phyloP scores from a whole-genome alignment of 441 rosid species.

The Brassica hybrid region DNA sequence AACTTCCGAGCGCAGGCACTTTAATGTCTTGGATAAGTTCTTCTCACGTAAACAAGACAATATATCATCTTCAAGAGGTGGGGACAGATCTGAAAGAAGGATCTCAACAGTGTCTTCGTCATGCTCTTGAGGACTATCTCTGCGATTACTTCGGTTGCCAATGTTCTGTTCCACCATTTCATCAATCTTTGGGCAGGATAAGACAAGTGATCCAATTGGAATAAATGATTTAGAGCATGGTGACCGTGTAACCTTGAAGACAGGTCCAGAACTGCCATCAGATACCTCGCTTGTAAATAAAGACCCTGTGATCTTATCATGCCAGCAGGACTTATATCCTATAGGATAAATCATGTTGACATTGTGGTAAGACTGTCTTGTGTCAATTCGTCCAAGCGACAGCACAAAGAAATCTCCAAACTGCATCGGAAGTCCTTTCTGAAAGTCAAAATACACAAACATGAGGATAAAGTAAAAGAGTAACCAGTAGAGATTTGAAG shows the following conservation, averaged over 20 bases:
- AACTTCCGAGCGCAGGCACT: slow-evolving; percentile 42
- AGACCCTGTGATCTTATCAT: slow-evolving; percentile 92
- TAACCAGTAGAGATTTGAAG: slow-evolving; percentile 6
- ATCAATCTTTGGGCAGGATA: slow-evolving; percentile 49
- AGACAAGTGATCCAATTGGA: slow-evolving; percentile 72
- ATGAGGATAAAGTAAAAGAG: slow-evolving; percentile 20
- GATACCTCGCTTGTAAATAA: slow-evolving; percentile 79
- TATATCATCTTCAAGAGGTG: slow-evolving; percentile 73
- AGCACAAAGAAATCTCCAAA: slow-evolving; percentile 92
- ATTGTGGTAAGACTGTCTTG: slow-evolving; percentile 85
- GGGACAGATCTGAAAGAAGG: slow-evolving; percentile 71
- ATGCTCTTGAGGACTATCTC: slow-evolving; percentile 44
- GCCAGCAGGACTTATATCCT: slow-evolving; percentile 97
- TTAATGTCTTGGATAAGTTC: slow-evolving; percentile 39
- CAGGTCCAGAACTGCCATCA: slow-evolving; percentile 92
- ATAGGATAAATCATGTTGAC: slow-evolving; percentile 71
- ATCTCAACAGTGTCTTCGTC: slow-evolving; percentile 59
- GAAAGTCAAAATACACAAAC: slow-evolving; percentile 47
- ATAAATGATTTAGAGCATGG: slow-evolving; percentile 69
- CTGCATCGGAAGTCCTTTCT: slow-evolving; percentile 87
- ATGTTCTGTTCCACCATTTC: slow-evolving; percentile 45
- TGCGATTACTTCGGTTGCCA: slow-evolving; percentile 42
- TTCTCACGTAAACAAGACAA: slow-evolving; percentile 59
- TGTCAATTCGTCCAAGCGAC: slow-evolving; percentile 81
- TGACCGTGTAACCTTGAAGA: slow-evolving; percentile 82